These are phyloP conservation scores for Entomortierella chlamydospora DNA, from an alignment of 192 early-diverging fungal genomes.

Conservation along the genomic window DNA sequence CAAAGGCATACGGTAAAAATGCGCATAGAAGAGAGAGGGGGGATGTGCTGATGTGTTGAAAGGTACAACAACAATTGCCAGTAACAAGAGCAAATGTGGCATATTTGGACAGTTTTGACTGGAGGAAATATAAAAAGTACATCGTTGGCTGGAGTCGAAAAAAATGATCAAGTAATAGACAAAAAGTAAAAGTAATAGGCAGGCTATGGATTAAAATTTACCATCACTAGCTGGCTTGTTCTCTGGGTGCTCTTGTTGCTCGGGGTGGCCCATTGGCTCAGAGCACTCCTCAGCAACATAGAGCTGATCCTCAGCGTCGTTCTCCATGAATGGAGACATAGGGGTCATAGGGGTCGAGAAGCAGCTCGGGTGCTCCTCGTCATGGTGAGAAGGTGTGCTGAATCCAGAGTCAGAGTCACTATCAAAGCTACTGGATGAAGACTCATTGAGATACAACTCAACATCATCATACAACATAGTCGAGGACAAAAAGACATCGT, in stretches of 20 bases:
- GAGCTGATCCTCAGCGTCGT: conserved; percentile 40
- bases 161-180: neutral
- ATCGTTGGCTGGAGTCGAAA: conserved; percentile 2
- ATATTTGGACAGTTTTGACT: neutral
- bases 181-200: neutral
- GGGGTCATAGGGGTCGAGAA: conserved; percentile 52
- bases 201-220: conserved; percentile 9
- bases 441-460: conserved; percentile 47
- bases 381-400: conserved; percentile 42
- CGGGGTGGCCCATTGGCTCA: conserved; percentile 10
- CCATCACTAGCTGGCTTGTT: conserved; percentile 6
- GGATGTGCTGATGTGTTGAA: neutral
- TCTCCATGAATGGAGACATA: conserved; percentile 54
- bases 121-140: neutral
- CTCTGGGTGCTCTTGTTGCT: conserved; percentile 13
- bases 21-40: conserved; percentile 3
- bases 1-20: neutral
- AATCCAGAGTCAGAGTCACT: conserved; percentile 53
- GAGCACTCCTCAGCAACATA: conserved; percentile 29
- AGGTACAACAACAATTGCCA: neutral
- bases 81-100: neutral
- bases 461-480: conserved; percentile 53
- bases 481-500: conserved; percentile 53
- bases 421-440: conserved; percentile 36
- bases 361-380: conserved; percentile 33